Evolutionary conservation across 345 rosid species (phyloP).

Genomic region (Lepidium aucheri): DNA sequence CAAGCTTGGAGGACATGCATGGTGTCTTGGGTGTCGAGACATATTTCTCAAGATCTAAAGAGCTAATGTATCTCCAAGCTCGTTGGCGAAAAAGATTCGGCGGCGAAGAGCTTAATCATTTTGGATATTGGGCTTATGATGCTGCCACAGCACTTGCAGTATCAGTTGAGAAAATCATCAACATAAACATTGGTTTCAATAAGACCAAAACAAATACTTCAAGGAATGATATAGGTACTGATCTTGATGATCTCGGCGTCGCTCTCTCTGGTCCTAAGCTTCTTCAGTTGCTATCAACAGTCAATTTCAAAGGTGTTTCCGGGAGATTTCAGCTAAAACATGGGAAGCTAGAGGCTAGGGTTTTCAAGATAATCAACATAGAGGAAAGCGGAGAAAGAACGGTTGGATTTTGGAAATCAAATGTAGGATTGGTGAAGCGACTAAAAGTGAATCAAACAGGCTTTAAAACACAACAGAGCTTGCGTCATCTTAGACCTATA

Average conservation of each 20-base stretch:
- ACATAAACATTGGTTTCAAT: conserved; percentile 14
- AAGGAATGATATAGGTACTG: conserved; percentile 18
- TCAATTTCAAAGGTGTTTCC: conserved; percentile 36
- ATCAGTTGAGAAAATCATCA: conserved; percentile 35
- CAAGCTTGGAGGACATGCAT: conserved; percentile 24
- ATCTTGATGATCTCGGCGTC: conserved; percentile 34
- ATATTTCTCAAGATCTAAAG: conserved; percentile 21
- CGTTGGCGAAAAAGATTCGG: conserved; percentile 34
- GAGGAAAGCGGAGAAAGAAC: conserved; percentile 30
- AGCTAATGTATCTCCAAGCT: conserved; percentile 28
- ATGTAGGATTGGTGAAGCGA: conserved; percentile 21
- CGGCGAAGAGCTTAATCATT: conserved; percentile 22
- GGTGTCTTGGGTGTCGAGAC: conserved; percentile 36
- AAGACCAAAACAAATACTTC: conserved; percentile 1
- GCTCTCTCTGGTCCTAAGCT: conserved; percentile 36
- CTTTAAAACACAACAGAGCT: neutral
- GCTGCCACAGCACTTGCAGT: conserved; percentile 40
- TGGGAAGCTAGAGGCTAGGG: conserved; percentile 28
- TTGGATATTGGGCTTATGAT: conserved; percentile 47
- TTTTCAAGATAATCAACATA: conserved; percentile 41
- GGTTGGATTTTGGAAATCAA: conserved; percentile 45
- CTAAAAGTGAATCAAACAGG: neutral
- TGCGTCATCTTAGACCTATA: conserved; percentile 8
- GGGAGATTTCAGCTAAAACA: conserved; percentile 33
- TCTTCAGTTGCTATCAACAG: conserved; percentile 22